Conservation (phyloP, 2,329 filamentous ascomycete genomes). For the Coniochaeta sp. region DNA sequence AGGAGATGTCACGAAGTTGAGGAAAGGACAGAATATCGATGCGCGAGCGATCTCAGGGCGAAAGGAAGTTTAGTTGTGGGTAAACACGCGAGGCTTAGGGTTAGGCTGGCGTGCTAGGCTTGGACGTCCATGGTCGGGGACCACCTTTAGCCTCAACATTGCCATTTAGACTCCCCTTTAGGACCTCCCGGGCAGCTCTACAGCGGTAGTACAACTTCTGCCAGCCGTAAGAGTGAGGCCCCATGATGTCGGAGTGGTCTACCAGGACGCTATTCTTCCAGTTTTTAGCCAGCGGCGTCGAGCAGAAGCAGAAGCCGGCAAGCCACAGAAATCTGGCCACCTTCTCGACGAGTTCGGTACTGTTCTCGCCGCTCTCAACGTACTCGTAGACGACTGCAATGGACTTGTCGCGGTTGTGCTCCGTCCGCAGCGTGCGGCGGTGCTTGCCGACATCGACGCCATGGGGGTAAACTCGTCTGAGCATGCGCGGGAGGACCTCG, state of each 20-base stretch:
- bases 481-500: not conserved
- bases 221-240: not conserved
- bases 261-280: not conserved
- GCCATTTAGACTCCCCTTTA: not conserved
- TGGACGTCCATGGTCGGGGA: no score
- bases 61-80: no score
- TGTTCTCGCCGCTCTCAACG: not conserved
- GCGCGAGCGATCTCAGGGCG: no score
- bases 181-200: not conserved
- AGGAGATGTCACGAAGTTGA: no score
- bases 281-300: not conserved
- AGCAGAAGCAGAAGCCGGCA: not conserved
- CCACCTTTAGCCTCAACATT: not conserved
- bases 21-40: no score
- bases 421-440: not conserved
- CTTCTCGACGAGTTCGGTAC: not conserved
- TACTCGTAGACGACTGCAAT: conserved; percentile 3
- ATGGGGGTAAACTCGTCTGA: not conserved
- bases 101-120: no score
- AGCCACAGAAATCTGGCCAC: not conserved
- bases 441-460: not conserved
- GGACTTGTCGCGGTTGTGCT: not conserved
- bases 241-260: not conserved
- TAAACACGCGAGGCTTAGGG: no score
- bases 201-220: not conserved